Evolutionary conservation across 352 stramenopile species (phyloP), one percentile per base, ranked within the genome.

Genomic region (Globisporangium apiculatum): DNA sequence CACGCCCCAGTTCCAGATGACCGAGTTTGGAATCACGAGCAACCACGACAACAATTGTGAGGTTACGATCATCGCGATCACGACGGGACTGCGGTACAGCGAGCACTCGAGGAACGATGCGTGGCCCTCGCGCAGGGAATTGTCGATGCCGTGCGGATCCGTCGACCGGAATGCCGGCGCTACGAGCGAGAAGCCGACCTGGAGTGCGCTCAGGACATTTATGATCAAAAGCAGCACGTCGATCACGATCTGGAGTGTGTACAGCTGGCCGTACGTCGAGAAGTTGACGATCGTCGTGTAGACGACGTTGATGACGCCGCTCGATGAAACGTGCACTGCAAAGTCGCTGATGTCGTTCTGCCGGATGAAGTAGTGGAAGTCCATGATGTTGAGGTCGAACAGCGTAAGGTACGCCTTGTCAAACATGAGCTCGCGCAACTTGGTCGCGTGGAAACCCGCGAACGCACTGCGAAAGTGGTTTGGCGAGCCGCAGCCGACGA

Each of bases 201-300:
- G 7, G 31, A 14, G 12, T 2, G 12, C 54, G n/a, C 69, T 62
- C 10, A 71, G 40, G 7, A 55, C 50, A 42, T 81, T 67, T 1
- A 69, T 2, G 9, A 64, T 17, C 45, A 84, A 54, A 15, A 84
- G 54, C 14, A 57, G 5, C 2, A 77, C 35, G 53, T 87, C 76
- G 3, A 67, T 55, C 38, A 66, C 35, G 50, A 83, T 42, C 65
- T 80, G 57, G 5, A 68, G 24, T 8, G 58, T 65, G 57, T 83
- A 87, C 6, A 87, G 57, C 8, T 69, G 57, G 0, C 77, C 72
- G 1, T 65, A 77, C 5, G 66, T 62, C 37, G 66, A 76, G 10
- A 76, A 61, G 55, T 82, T 83, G 53, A 74, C 18, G 2, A 56
- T 41, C 40, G 65, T 67, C 11, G 48, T 59, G 60, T 82, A 64